A percentile compares a stretch with the other conserved stretches of the same genome.
These are phyloP conservation scores for Colletotrichum tropicicola DNA, from an alignment of 2,329 filamentous ascomycete genomes.

Conservation along the genomic window DNA sequence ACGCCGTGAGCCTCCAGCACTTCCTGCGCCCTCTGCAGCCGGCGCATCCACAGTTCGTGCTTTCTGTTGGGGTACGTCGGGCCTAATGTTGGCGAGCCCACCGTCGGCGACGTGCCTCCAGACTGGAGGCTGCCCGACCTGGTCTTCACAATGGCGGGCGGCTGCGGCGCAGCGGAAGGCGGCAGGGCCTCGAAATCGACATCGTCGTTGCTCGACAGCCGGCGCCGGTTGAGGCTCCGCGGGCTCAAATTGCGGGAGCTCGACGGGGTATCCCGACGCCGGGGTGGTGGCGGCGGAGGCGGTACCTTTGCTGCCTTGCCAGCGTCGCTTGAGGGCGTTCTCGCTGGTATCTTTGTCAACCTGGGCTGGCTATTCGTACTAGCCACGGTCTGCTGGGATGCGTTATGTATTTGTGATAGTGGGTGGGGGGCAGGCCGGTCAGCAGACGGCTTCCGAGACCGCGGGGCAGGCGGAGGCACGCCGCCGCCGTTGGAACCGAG, in stretches of 20 bases:
- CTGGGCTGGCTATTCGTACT: slow-evolving; percentile 31
- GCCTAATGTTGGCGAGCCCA: slow-evolving; percentile 42
- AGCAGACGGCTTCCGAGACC: slow-evolving; percentile 43
- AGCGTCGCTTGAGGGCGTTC: neutral
- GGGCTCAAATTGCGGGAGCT: slow-evolving; percentile 42
- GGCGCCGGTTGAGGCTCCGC: slow-evolving; percentile 41
- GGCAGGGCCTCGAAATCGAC: slow-evolving; percentile 52
- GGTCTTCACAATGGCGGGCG: slow-evolving; percentile 35
- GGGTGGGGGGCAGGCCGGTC: slow-evolving; percentile 44
- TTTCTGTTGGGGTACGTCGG: slow-evolving; percentile 66
- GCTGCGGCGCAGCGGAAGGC: slow-evolving; percentile 36
- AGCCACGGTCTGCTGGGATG: slow-evolving; percentile 42
- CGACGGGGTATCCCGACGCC: slow-evolving; percentile 53
- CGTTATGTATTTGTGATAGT: slow-evolving; percentile 50
- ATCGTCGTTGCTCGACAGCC: slow-evolving; percentile 46
- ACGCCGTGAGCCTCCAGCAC: slow-evolving; percentile 72
- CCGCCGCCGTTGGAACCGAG: neutral
- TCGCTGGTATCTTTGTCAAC: slow-evolving; percentile 7
- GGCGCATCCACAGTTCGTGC: slow-evolving; percentile 75
- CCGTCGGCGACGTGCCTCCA: slow-evolving; percentile 42
- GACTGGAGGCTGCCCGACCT: slow-evolving; percentile 39
- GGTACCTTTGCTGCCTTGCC: slow-evolving; percentile 28
- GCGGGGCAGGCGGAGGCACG: slow-evolving; percentile 43
- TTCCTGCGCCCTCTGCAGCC: slow-evolving; percentile 72
- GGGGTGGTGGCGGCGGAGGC: slow-evolving; percentile 57